Evolutionary conservation across 2,329 filamentous ascomycete genomes (phyloP).

Genomic region (Apiospora kogelbergensis): DNA sequence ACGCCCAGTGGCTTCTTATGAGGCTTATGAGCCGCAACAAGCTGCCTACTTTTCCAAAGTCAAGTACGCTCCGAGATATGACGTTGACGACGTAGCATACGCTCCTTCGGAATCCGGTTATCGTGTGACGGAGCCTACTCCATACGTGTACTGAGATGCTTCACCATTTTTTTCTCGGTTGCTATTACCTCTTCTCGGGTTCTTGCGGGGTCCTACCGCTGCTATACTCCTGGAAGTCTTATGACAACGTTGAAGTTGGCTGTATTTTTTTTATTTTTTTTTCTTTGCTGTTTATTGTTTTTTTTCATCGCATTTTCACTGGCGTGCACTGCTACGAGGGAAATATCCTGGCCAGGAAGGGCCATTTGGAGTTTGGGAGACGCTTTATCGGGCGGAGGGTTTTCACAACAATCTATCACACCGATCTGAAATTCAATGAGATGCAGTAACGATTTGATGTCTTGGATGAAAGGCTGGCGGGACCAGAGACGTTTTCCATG

Average conservation of each 20-base stretch:
- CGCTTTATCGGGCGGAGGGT: background rate
- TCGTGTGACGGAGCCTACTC: background rate
- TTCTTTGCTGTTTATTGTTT: background rate
- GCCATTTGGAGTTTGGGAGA: conserved; percentile 4
- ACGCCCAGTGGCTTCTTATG: conserved; percentile 7
- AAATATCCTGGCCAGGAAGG: background rate
- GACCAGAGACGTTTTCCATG: background rate
- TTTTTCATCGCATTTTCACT: conserved; percentile 2
- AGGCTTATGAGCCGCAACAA: background rate
- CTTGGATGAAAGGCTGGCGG: conserved; percentile 7
- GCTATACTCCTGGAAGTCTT: background rate
- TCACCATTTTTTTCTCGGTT: background rate
- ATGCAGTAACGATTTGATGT: conserved; percentile 17
- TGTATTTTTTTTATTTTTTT: background rate
- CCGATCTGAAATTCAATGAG: conserved; percentile 12
- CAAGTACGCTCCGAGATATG: conserved; percentile 10
- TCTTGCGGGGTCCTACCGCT: background rate
- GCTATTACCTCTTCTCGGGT: background rate
- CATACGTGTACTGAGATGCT: background rate
- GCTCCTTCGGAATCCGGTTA: background rate
- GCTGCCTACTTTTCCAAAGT: conserved; percentile 8
- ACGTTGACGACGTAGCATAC: conserved; percentile 3
- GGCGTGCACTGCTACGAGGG: background rate
- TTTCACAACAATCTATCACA: conserved; percentile 8
- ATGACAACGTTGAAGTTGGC: background rate